These are phyloP conservation scores for Cystofilobasidium bisporidii DNA, from an alignment of 768 basidiomycete species.

Conservation along the genomic window DNA sequence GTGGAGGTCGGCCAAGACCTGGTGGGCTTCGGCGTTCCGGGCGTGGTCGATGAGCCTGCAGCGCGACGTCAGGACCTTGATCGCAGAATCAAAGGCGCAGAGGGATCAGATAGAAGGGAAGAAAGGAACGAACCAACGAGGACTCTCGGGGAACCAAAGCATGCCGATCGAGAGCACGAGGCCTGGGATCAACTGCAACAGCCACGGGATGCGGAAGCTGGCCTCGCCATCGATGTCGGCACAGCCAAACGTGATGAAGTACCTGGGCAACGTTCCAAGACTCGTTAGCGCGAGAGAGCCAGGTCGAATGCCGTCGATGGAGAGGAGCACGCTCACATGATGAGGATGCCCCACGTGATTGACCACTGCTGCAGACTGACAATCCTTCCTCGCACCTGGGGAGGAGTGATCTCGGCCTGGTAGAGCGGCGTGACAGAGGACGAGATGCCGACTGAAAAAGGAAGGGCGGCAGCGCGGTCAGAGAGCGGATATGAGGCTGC, in stretches of 20 bases:
- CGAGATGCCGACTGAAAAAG: background rate
- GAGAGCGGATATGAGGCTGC: background rate
- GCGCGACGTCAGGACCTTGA: no score
- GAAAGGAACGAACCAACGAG: conserved; percentile 59
- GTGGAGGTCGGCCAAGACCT: conserved; percentile 66
- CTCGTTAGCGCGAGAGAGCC: no score
- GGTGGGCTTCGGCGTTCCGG: conserved; percentile 53
- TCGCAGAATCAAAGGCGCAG: no score
- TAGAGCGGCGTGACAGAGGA: no score
- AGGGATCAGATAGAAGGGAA: no score
- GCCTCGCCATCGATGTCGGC: conserved; percentile 52
- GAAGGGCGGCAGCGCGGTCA: no score
- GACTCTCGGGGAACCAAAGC: conserved; percentile 45
- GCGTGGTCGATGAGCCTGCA: no score
- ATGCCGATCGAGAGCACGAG: conserved; percentile 60
- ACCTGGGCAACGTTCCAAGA: no score
- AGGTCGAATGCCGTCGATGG: no score
- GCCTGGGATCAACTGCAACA: conserved; percentile 60
- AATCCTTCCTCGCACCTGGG: conserved; percentile 53
- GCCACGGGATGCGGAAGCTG: conserved; percentile 66
- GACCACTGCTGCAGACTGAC: conserved; percentile 67
- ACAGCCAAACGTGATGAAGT: conserved; percentile 49
- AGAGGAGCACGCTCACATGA: conserved; percentile 29
- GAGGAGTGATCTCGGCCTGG: no score
- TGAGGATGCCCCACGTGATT: conserved; percentile 44